These are phyloP conservation scores for Xylaria nigripes DNA, from an alignment of 495 filamentous ascomycete genomes.

Conservation along the genomic window DNA sequence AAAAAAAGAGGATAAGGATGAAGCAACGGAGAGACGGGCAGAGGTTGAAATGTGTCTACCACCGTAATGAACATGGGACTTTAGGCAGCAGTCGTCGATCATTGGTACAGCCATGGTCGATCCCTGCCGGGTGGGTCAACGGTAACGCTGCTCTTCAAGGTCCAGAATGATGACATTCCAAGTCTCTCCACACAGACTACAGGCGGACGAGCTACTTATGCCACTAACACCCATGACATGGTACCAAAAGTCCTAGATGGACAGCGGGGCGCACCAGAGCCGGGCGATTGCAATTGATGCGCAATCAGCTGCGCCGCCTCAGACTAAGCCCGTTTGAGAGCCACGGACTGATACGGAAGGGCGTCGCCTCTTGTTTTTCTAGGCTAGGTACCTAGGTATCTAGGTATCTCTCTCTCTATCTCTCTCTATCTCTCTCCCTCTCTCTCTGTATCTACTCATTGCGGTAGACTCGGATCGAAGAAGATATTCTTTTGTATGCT, in stretches of 20 bases:
- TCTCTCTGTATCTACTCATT: no score
- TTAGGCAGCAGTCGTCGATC: slow-evolving; percentile 28
- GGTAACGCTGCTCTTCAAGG: neutral
- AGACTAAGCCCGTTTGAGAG: slow-evolving; percentile 17
- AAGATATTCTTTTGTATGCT: no score
- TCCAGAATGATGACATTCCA: neutral
- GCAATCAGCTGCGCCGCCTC: slow-evolving; percentile 23
- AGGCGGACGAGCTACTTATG: slow-evolving; percentile 9
- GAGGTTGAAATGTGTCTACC: slow-evolving; percentile 14
- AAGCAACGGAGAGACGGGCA: neutral
- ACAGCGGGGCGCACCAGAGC: slow-evolving; percentile 16
- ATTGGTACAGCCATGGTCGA: slow-evolving; percentile 16
- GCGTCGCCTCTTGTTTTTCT: no score
- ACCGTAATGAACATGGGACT: slow-evolving; percentile 15
- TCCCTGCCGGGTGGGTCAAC: slow-evolving; percentile 8
- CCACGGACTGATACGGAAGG: neutral
- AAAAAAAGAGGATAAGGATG: neutral
- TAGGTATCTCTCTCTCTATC: no score
- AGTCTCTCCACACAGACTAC: neutral
- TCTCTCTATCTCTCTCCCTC: no score
- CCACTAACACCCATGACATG: slow-evolving; percentile 13
- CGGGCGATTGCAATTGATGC: neutral
- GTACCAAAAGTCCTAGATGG: slow-evolving; percentile 21
- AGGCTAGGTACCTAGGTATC: no score
- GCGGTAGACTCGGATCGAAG: no score